These are phyloP conservation scores for Salix purpurea DNA, from an alignment of 345 rosid species.

Conservation along the genomic window DNA sequence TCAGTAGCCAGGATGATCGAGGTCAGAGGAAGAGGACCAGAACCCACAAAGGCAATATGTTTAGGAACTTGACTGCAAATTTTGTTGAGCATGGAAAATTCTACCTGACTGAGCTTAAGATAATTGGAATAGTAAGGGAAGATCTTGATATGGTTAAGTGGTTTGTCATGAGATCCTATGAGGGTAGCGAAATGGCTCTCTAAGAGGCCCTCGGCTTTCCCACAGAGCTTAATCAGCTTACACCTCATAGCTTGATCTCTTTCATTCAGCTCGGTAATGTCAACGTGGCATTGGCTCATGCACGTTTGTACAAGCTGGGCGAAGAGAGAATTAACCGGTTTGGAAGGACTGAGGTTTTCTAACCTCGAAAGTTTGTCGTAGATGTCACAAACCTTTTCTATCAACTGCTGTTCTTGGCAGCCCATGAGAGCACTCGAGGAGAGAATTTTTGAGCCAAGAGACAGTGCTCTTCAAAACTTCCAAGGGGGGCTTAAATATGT, in stretches of 20 bases:
- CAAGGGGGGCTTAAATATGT: neutral
- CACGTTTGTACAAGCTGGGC: constrained; percentile 19
- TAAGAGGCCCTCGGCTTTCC: constrained; percentile 19
- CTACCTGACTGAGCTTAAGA: constrained; percentile 17
- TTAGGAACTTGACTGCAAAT: neutral
- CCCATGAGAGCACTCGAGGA: constrained; percentile 5
- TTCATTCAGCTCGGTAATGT: constrained; percentile 7
- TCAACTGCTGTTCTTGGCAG: constrained; percentile 3
- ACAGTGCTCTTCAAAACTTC: neutral
- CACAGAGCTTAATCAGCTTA: constrained; percentile 17
- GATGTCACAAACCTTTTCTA: constrained; percentile 14
- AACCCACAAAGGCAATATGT: constrained; percentile 22
- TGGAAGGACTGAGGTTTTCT: constrained; percentile 11
- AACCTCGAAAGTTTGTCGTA: constrained; percentile 9
- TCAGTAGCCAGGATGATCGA: constrained; percentile 21
- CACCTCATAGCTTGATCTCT: constrained; percentile 16
- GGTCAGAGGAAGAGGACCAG: constrained; percentile 28
- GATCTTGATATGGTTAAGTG: constrained; percentile 11
- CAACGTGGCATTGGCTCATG: constrained; percentile 3
- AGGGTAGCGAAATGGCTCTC: constrained; percentile 20
- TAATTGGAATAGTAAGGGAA: constrained; percentile 30
- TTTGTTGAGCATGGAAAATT: constrained; percentile 5
- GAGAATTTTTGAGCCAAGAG: neutral
- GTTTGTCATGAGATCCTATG: constrained; percentile 10
- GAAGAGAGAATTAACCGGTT: constrained; percentile 19